Evolutionary conservation across 345 rosid genomes (phyloP).

Genomic region (Laguncularia racemosa): DNA sequence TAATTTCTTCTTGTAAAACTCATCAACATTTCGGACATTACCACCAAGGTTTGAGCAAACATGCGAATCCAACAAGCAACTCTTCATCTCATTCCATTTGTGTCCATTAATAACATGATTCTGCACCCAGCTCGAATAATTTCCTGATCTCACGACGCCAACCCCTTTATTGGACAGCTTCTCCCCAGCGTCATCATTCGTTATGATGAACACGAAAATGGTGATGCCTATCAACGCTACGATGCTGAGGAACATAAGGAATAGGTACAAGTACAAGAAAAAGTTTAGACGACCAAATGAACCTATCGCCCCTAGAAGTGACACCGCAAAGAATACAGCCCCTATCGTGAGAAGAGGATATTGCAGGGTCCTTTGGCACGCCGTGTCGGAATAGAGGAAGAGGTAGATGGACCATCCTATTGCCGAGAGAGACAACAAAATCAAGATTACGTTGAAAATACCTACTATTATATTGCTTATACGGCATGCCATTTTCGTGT

Average conservation of each 20-base stretch:
- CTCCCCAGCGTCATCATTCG: conserved; percentile 10
- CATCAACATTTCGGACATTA: neutral
- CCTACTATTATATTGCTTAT: too few relatives aligned
- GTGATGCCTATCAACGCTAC: conserved; percentile 9
- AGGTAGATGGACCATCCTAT: too few relatives aligned
- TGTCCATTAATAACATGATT: neutral
- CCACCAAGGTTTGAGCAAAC: conserved; percentile 7
- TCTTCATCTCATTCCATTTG: conserved; percentile 16
- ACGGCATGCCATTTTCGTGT: too few relatives aligned
- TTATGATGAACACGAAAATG: conserved; percentile 13
- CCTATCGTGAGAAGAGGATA: too few relatives aligned
- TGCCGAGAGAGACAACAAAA: too few relatives aligned
- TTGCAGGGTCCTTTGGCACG: too few relatives aligned
- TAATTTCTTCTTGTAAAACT: too few relatives aligned
- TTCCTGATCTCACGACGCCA: neutral
- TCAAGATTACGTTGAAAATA: too few relatives aligned
- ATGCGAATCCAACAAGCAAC: conserved; percentile 6
- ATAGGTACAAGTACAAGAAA: conserved; percentile 9
- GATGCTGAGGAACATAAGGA: conserved; percentile 11
- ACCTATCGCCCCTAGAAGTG: conserved; percentile 10
- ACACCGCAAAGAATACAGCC: neutral
- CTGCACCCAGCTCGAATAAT: conserved; percentile 14
- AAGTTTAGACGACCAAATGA: conserved; percentile 7
- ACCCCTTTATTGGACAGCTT: neutral
- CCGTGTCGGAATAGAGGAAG: too few relatives aligned